These are phyloP conservation scores for Aspergillus sojae DNA, from an alignment of 2,329 filamentous ascomycete genomes.

Conservation along the genomic window DNA sequence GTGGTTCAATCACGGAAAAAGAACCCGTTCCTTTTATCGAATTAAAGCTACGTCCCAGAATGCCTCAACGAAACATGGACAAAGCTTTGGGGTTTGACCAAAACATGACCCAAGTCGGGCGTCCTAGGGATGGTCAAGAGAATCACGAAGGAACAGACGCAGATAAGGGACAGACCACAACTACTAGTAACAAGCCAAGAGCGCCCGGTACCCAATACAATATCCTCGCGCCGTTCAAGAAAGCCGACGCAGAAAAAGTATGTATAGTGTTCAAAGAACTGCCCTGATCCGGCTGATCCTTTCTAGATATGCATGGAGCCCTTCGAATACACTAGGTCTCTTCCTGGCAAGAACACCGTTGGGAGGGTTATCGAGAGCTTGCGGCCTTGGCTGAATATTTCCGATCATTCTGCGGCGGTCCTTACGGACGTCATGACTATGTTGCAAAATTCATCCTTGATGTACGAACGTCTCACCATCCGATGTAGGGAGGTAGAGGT, in stretches of 20 bases:
- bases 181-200: too few species aligned
- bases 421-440: slow-evolving; percentile 1
- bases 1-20: background rate
- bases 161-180: background rate
- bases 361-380: slow-evolving; percentile 7
- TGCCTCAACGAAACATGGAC: background rate
- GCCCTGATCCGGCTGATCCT: too few species aligned
- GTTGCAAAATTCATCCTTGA: slow-evolving; percentile 9
- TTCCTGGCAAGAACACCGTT: slow-evolving; percentile 16
- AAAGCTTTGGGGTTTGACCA: too few species aligned
- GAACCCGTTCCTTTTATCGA: too few species aligned
- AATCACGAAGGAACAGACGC: background rate
- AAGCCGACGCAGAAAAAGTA: slow-evolving; percentile 5
- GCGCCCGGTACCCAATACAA: background rate
- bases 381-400: slow-evolving; percentile 3
- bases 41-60: too few species aligned
- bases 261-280: background rate
- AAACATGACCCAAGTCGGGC: too few species aligned
- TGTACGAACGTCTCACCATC: background rate
- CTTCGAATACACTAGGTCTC: slow-evolving; percentile 8
- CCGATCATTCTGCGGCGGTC: background rate
- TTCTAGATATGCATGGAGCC: slow-evolving; percentile 10
- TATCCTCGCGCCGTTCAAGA: slow-evolving; percentile 1
- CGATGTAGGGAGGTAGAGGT: fast-evolving
- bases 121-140: too few species aligned